A percentile compares a stretch with the other conserved stretches of the same genome.
These are phyloP conservation scores for Friedmanniomyces simplex DNA, from an alignment of 495 filamentous ascomycete species.

Conservation along the genomic window DNA sequence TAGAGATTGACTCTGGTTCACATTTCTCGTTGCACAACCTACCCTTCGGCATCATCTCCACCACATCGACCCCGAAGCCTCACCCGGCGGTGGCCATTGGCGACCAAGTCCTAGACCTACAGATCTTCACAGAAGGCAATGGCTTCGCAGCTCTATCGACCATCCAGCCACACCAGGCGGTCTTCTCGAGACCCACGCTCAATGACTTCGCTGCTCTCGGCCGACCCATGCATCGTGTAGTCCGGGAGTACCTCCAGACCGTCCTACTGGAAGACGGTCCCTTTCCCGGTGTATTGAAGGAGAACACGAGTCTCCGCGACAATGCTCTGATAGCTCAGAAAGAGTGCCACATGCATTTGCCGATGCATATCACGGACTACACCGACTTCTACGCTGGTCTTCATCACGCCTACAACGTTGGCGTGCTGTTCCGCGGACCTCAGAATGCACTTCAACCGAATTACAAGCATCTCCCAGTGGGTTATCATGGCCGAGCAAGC, in stretches of 20 bases:
- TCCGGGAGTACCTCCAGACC: slow-evolving; percentile 63
- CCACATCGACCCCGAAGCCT: slow-evolving; percentile 40
- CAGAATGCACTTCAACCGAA: slow-evolving; percentile 78
- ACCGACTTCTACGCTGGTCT: slow-evolving; percentile 94
- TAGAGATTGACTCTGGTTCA: slow-evolving; percentile 51
- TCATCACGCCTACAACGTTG: slow-evolving; percentile 78
- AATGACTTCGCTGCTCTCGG: slow-evolving; percentile 79
- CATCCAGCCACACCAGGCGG: slow-evolving; percentile 44
- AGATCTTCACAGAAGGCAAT: slow-evolving; percentile 45
- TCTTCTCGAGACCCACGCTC: slow-evolving; percentile 61
- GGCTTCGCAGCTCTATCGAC: slow-evolving; percentile 53
- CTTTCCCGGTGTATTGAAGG: slow-evolving; percentile 47
- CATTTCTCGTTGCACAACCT: slow-evolving; percentile 85
- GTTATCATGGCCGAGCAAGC: slow-evolving; percentile 41
- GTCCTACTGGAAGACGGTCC: slow-evolving; percentile 55
- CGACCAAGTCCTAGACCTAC: slow-evolving; percentile 64
- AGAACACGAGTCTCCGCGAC: slow-evolving; percentile 44
- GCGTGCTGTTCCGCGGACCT: slow-evolving; percentile 70
- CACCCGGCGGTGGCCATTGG: slow-evolving; percentile 74
- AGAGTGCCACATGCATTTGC: slow-evolving; percentile 61
- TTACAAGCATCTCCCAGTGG: slow-evolving; percentile 83
- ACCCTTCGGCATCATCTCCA: slow-evolving; percentile 81
- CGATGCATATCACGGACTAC: slow-evolving; percentile 87
- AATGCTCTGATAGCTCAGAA: slow-evolving; percentile 44
- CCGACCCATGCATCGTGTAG: slow-evolving; percentile 55